Conservation (phyloP, 257 asterid genomes). For the Dorcoceras hygrometricum region DNA sequence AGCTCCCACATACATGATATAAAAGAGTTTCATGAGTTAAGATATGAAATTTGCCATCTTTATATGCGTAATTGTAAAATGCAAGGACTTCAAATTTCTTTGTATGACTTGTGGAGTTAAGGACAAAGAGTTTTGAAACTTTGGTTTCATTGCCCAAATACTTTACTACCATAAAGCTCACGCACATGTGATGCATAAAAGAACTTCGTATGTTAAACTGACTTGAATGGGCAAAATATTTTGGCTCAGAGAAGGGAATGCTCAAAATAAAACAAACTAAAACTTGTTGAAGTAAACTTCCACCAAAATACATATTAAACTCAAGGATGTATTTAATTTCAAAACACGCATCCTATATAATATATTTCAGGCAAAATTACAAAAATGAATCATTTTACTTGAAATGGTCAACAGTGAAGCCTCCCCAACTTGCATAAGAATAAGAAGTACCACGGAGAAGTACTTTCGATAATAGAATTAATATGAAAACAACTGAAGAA, state of each 20-base stretch:
- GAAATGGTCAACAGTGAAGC: not conserved
- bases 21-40: too few species aligned
- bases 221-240: not conserved
- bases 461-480: not conserved
- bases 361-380: not conserved
- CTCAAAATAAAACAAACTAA: not conserved
- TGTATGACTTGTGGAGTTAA: not conserved
- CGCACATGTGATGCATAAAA: not conserved
- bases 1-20: too few species aligned
- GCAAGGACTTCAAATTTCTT: not conserved
- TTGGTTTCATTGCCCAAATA: slow-evolving; percentile 10
- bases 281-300: not conserved
- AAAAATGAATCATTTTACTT: not conserved
- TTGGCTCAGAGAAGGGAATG: slow-evolving; percentile 3
- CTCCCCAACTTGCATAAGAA: not conserved
- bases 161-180: not conserved
- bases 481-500: slow-evolving; percentile 11
- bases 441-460: not conserved
- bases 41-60: too few species aligned
- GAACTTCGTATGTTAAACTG: not conserved
- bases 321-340: not conserved
- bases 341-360: slow-evolving; percentile 3
- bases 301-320: not conserved
- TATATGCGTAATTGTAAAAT: not conserved
- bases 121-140: not conserved